Evolutionary conservation across 306 rosid species (phyloP), one percentile per base, ranked within the genome.

Genomic region (Lathyrus aphaca): DNA sequence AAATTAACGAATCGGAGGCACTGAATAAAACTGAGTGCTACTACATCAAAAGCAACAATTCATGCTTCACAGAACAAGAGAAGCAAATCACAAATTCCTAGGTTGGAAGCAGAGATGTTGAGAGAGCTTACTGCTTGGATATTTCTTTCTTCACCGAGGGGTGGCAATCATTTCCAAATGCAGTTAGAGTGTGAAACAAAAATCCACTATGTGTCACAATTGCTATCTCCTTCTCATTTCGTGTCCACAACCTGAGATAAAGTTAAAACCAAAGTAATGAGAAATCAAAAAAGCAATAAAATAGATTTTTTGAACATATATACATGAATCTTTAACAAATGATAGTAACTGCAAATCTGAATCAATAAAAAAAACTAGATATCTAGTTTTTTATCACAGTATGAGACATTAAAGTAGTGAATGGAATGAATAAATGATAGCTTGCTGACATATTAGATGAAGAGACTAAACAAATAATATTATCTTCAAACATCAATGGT

Each of bases 121-220:
- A 49, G 69, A 49, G 61, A 70, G 63, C 88, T 88, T 73, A 91
- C 97, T 61, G 96, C 73, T 79, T 83, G 86, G 84, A 83, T 68
- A 91, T 85, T 88, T 91, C 97, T 69, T 69, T 91, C 79, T 86
- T 88, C 75, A 83, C 78, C 77, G 42, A 18, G 8, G 88, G 89
- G 69, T 88, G 89, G 76, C 93, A 91, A 71, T 91, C 97, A 75
- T 85, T 86, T 72, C 86, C 93, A 29, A 88, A 77, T 3, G 78
- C 75, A 25, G 60, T 55, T 18, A 91, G 83, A 4, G 91, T 85
- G 68, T 87, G 91, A 75, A 64, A 86, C 82, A 91, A 82, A 85
- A 91, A 88, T 45, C 96, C 97, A 64, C 96, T 82, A 17, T 91
- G 97, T 16, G 97, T 91, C 64, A 91, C 97, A 77, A 91, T 72